Conservation (phyloP, 2,329 filamentous ascomycete genomes). For the Dendryphion nanum region DNA sequence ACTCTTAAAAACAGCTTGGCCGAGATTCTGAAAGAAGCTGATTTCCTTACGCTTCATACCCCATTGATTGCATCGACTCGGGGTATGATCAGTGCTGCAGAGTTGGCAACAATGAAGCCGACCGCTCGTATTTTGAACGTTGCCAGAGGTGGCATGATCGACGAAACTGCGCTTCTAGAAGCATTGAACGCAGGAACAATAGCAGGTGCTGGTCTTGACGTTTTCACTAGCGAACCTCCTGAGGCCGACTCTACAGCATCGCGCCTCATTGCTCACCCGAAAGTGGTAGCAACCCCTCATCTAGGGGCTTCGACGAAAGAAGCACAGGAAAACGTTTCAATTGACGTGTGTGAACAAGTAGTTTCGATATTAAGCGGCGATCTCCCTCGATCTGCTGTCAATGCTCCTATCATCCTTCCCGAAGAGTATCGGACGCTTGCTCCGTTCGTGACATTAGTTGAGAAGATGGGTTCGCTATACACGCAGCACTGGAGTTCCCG, state of each 20-base stretch:
- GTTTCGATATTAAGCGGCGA: conserved; percentile 70
- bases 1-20: conserved; percentile 58
- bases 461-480: conserved; percentile 77
- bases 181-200: conserved; percentile 71
- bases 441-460: conserved; percentile 72
- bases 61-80: conserved; percentile 75
- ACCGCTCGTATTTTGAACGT: conserved; percentile 76
- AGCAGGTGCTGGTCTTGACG: conserved; percentile 75
- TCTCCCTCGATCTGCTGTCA: conserved; percentile 73
- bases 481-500: conserved; percentile 67
- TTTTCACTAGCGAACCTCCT: conserved; percentile 75
- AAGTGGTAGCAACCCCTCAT: conserved; percentile 76
- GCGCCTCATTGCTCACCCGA: conserved; percentile 65
- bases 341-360: conserved; percentile 81
- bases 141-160: conserved; percentile 75
- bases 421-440: conserved; percentile 77
- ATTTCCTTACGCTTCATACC: conserved; percentile 80
- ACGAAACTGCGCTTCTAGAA: conserved; percentile 69
- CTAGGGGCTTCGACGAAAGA: conserved; percentile 77
- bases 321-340: conserved; percentile 79
- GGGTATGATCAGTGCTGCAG: conserved; percentile 66
- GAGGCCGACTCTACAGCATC: conserved; percentile 58
- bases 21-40: conserved; percentile 63
- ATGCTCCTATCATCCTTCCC: conserved; percentile 76
- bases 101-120: conserved; percentile 69